Evolutionary conservation across 2,329 filamentous ascomycete species (phyloP).

Genomic region (Diaporthe velutina): DNA sequence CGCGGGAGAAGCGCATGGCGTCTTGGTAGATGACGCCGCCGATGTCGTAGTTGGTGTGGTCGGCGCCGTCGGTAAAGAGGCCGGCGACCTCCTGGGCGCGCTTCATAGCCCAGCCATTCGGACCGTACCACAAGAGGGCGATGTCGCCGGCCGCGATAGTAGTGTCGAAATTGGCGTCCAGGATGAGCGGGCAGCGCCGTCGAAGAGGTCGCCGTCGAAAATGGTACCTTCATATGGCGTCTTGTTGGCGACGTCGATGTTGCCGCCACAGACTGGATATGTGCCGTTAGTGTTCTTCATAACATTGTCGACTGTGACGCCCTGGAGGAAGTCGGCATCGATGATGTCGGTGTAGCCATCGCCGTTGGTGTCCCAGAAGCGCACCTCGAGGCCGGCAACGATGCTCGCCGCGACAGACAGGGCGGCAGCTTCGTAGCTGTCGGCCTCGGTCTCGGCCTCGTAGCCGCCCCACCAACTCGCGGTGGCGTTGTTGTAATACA

Average conservation of each 20-base stretch:
- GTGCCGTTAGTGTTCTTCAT: neutral
- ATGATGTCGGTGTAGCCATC: constrained; percentile 17
- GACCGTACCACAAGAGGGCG: constrained; percentile 9
- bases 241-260: neutral
- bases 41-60: neutral
- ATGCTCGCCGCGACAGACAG: neutral
- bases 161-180: constrained; percentile 43
- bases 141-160: constrained; percentile 20
- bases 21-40: neutral
- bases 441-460: constrained; percentile 4
- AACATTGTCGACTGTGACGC: neutral
- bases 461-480: constrained; percentile 3
- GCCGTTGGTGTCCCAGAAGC: constrained; percentile 21
- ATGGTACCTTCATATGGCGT: neutral
- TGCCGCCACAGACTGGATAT: neutral
- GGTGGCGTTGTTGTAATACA: neutral
- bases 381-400: neutral
- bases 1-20: constrained; percentile 17
- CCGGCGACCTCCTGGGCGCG: neutral
- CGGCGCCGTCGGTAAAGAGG: neutral
- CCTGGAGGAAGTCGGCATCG: constrained; percentile 8
- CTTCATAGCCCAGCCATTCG: neutral
- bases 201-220: neutral
- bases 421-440: neutral
- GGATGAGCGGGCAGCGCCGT: neutral